Conservation (phyloP, 2,329 filamentous ascomycete species). For the Neonectria faginata region DNA sequence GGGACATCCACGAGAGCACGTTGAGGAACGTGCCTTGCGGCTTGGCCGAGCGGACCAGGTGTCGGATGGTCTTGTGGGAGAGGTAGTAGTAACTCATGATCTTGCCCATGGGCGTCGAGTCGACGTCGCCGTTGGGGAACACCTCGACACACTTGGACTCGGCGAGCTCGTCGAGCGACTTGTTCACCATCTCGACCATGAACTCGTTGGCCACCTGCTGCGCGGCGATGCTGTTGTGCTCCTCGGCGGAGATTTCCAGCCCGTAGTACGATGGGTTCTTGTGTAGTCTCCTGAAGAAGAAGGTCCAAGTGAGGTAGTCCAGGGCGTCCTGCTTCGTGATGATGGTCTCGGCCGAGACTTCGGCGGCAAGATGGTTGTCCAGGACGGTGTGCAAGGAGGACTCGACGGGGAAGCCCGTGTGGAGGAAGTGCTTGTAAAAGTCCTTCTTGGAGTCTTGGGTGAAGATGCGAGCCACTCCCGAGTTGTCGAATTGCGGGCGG, state of each 20-base stretch:
- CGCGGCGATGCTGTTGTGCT: slow-evolving; percentile 87
- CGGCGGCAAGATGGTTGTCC: slow-evolving; percentile 95
- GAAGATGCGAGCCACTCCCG: slow-evolving; percentile 96
- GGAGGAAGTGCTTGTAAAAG: slow-evolving; percentile 99
- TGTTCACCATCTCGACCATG: slow-evolving; percentile 93
- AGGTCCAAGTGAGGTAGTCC: slow-evolving; percentile 98
- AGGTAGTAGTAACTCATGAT: slow-evolving; percentile 99
- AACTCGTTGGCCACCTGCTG: slow-evolving; percentile 92
- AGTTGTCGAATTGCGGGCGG: slow-evolving; percentile 94
- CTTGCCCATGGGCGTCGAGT: slow-evolving; percentile 91
- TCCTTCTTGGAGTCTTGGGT: slow-evolving; percentile 98
- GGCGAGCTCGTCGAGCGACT: slow-evolving; percentile 83
- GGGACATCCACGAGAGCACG: slow-evolving; percentile 90
- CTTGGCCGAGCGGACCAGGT: slow-evolving; percentile 81
- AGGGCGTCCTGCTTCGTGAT: slow-evolving; percentile 95
- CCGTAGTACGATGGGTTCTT: slow-evolving; percentile 99
- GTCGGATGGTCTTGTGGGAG: slow-evolving; percentile 92
- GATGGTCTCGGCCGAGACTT: slow-evolving; percentile 93
- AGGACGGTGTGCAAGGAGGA: slow-evolving; percentile 95
- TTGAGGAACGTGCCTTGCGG: slow-evolving; percentile 82
- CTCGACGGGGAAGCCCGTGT: slow-evolving; percentile 97
- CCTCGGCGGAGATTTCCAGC: slow-evolving; percentile 90
- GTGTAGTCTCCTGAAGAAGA: slow-evolving; percentile 96
- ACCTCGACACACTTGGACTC: slow-evolving; percentile 86
- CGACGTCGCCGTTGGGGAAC: slow-evolving; percentile 88